Conservation (phyloP, 1,284 basidiomycete species). For the Tremellales sp. region DNA sequence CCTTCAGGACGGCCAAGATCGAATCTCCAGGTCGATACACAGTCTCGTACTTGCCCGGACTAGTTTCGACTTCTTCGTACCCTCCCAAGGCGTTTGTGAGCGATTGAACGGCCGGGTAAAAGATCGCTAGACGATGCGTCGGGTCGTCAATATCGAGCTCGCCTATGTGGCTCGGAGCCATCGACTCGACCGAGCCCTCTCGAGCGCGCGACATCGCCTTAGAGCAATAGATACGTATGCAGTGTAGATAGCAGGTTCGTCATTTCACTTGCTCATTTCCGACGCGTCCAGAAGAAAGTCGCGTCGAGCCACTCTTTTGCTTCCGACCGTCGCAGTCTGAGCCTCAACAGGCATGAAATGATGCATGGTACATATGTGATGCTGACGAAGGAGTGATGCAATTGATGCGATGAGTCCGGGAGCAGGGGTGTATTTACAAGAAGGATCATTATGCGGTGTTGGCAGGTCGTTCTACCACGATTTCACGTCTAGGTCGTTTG, state of each 20-base stretch:
- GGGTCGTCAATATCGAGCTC: slow-evolving; percentile 19
- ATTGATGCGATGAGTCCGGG: too few relatives aligned
- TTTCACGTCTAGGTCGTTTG: too few relatives aligned
- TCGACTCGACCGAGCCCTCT: slow-evolving; percentile 1
- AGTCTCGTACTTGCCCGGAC: slow-evolving; percentile 50
- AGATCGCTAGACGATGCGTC: slow-evolving; percentile 34
- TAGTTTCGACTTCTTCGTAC: slow-evolving; percentile 53
- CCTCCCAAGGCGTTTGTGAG: slow-evolving; percentile 48
- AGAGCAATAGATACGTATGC: not conserved
- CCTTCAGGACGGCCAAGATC: slow-evolving; percentile 76
- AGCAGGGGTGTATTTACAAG: too few relatives aligned
- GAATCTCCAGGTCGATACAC: slow-evolving; percentile 79
- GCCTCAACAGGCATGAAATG: too few relatives aligned
- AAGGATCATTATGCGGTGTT: too few relatives aligned
- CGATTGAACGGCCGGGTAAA: slow-evolving; percentile 43
- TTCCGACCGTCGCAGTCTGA: too few relatives aligned
- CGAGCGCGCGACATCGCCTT: not conserved
- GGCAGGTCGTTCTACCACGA: too few relatives aligned
- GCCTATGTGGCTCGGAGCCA: not conserved
- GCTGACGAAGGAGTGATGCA: too few relatives aligned
- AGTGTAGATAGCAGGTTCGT: not conserved
- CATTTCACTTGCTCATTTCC: not conserved
- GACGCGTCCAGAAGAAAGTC: not conserved
- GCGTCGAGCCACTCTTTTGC: not conserved
- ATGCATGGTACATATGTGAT: too few relatives aligned